These are phyloP conservation scores for Trypethelium eluteriae DNA, from an alignment of 495 filamentous ascomycete genomes.

Conservation along the genomic window DNA sequence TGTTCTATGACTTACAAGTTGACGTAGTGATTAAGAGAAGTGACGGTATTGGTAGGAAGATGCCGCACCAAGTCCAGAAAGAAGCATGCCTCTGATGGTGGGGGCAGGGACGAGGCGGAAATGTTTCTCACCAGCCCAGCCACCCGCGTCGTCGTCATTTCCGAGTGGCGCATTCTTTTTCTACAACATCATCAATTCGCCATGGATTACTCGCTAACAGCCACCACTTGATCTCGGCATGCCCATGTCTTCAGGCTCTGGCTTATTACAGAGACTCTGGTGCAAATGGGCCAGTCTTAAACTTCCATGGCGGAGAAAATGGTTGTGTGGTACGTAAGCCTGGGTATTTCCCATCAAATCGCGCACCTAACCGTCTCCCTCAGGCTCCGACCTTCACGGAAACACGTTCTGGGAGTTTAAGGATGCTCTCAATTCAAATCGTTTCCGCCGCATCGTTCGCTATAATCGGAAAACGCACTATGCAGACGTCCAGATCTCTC, in stretches of 20 bases:
- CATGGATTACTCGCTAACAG: background rate
- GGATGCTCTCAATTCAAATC: conserved; percentile 48
- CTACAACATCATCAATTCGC: background rate
- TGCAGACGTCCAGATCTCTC: conserved; percentile 57
- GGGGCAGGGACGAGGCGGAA: background rate
- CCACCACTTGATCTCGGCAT: conserved; percentile 23
- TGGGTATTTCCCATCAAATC: background rate
- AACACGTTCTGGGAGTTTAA: conserved; percentile 96
- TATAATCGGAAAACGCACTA: conserved; percentile 53
- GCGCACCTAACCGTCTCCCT: conserved; percentile 12
- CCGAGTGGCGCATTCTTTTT: background rate
- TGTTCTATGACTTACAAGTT: too few species aligned
- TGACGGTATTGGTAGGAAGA: too few species aligned
- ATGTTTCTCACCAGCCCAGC: background rate
- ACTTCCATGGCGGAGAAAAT: conserved; percentile 79
- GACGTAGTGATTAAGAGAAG: background rate
- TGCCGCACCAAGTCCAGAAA: background rate
- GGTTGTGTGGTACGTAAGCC: conserved; percentile 60
- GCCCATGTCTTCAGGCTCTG: conserved; percentile 19
- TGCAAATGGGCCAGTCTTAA: conserved; percentile 77
- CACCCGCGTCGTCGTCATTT: background rate
- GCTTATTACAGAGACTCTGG: conserved; percentile 49
- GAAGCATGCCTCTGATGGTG: background rate
- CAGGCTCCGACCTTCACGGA: conserved; percentile 75
- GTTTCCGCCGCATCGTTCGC: conserved; percentile 59